phyloP scores from a whole-genome alignment of 202 grass and related monocot genomes.

The Hordeum pubiflorum region DNA sequence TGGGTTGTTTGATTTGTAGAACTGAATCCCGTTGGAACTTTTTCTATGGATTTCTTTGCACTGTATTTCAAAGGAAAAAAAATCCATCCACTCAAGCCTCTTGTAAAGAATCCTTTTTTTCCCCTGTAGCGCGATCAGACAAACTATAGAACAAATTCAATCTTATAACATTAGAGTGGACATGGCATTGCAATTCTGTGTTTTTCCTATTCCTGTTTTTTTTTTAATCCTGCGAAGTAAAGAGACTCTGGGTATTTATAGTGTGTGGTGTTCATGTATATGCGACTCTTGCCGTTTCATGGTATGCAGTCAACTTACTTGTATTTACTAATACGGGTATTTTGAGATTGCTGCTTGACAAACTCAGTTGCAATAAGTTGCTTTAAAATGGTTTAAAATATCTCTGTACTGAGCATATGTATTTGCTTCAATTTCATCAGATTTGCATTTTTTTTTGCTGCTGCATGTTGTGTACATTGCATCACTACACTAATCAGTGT shows the following conservation, averaged over 20 bases:
- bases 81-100: not conserved
- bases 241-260: not conserved
- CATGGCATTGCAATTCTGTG: not conserved
- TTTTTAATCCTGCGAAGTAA: not conserved
- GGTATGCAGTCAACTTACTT: not conserved
- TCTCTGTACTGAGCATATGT: not conserved
- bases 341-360: slow-evolving; percentile 62
- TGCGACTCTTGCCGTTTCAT: not conserved
- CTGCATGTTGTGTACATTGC: not conserved
- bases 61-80: not conserved
- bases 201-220: not conserved
- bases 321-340: slow-evolving; percentile 64
- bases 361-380: slow-evolving; percentile 41
- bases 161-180: not conserved
- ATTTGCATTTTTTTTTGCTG: not conserved
- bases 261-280: too few relatives aligned
- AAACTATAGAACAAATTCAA: not conserved
- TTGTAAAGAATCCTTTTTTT: not conserved
- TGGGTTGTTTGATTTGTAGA: not conserved
- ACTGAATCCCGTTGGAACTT: not conserved
- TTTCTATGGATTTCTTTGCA: not conserved
- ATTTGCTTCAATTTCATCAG: not conserved
- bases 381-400: not conserved
- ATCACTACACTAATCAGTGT: not conserved
- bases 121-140: not conserved